phyloP scores from a whole-genome alignment of 257 asterid genomes.

The Mitragyna speciosa region DNA sequence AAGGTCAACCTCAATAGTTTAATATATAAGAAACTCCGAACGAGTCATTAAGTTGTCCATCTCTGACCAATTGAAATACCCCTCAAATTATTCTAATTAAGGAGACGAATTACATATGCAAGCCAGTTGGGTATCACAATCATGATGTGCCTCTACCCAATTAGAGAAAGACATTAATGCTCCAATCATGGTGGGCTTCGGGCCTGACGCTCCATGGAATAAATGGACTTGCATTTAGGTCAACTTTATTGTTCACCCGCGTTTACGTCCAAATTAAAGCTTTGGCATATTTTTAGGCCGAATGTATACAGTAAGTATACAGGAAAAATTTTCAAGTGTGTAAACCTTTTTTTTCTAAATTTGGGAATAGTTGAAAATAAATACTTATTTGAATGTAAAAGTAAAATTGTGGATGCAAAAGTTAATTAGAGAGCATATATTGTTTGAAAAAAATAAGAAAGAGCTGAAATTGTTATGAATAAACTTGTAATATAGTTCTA shows the following conservation, averaged over 20 bases:
- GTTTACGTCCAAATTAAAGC: background rate
- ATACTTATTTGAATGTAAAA: too few species aligned
- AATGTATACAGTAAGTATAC: too few species aligned
- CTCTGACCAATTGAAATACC: conserved; percentile 8
- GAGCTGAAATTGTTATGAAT: too few species aligned
- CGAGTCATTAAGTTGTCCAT: conserved; percentile 5
- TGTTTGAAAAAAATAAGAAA: too few species aligned
- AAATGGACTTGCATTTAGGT: background rate
- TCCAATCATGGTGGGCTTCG: background rate
- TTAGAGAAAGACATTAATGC: background rate
- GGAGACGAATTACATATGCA: background rate
- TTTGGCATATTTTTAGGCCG: too few species aligned
- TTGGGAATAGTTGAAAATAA: too few species aligned
- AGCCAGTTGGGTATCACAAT: background rate
- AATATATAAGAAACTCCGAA: background rate
- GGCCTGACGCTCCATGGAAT: too few species aligned
- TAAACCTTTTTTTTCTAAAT: too few species aligned
- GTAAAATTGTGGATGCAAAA: too few species aligned
- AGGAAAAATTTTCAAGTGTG: too few species aligned
- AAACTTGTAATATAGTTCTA: too few species aligned
- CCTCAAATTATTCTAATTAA: background rate
- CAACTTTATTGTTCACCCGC: background rate
- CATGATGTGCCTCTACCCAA: background rate
- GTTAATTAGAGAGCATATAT: too few species aligned
- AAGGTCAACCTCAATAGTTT: conserved; percentile 4